Conservation (phyloP, 306 rosid genomes). For the Biancaea sappan region DNA sequence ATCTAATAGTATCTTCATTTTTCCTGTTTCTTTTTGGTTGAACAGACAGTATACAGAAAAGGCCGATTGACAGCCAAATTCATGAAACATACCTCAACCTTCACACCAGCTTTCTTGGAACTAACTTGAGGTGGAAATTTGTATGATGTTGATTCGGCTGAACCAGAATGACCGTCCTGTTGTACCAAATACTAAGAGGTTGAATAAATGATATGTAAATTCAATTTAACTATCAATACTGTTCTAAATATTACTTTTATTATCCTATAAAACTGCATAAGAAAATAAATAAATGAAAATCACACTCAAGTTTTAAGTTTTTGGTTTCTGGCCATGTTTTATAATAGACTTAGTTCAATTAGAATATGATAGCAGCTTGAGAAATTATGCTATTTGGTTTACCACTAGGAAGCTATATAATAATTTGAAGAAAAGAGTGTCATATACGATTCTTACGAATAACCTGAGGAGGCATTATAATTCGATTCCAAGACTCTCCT, state of each 20-base stretch:
- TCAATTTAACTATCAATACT: constrained; percentile 17
- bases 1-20: no score
- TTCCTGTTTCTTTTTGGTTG: no score
- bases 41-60: constrained; percentile 9
- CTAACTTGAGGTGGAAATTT: constrained; percentile 41
- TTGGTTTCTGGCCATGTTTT: constrained; percentile 2
- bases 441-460: background rate
- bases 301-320: background rate
- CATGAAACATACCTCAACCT: constrained; percentile 71
- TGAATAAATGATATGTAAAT: constrained; percentile 14
- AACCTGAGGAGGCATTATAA: background rate
- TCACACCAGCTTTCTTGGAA: constrained; percentile 55
- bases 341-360: background rate
- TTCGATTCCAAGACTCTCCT: background rate
- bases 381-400: background rate
- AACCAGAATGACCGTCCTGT: constrained; percentile 56
- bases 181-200: constrained; percentile 27
- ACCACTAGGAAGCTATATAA: background rate
- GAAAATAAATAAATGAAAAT: constrained; percentile 2
- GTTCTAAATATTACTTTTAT: background rate
- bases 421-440: no score
- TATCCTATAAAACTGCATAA: background rate
- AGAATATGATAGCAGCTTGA: background rate
- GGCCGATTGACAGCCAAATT: constrained; percentile 13
- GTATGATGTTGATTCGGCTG: constrained; percentile 45